Evolutionary conservation across 805 yeast genomes (phyloP).

Genomic region (Ogataea parapolymorpha): DNA sequence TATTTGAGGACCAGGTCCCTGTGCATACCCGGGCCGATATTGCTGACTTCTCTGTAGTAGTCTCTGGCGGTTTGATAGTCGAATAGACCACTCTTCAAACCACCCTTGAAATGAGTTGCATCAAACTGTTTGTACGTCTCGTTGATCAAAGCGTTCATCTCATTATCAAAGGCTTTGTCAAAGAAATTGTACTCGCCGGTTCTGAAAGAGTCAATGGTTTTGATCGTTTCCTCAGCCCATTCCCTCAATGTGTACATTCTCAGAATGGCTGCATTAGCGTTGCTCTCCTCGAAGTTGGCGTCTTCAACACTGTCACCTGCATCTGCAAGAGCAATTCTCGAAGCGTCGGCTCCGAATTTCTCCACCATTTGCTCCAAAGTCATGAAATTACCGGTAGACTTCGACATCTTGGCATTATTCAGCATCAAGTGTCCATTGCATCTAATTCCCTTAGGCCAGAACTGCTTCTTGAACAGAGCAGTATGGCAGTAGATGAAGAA

Average conservation of each 20-base stretch:
- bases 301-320: slow-evolving; percentile 98
- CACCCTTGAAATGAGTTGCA: slow-evolving; percentile 77
- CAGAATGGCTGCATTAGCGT: slow-evolving; percentile 95
- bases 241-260: slow-evolving; percentile 89
- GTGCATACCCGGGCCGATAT: slow-evolving; percentile 64
- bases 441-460: slow-evolving; percentile 94
- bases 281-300: slow-evolving; percentile 95
- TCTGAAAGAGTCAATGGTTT: slow-evolving; percentile 50
- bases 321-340: slow-evolving; percentile 96
- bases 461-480: slow-evolving; percentile 84
- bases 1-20: slow-evolving; percentile 74
- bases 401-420: slow-evolving; percentile 97
- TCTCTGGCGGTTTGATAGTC: slow-evolving; percentile 96
- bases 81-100: slow-evolving; percentile 85
- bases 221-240: slow-evolving; percentile 83
- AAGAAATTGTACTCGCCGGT: slow-evolving; percentile 64
- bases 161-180: slow-evolving; percentile 89
- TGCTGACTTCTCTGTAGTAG: slow-evolving; percentile 82
- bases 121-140: slow-evolving; percentile 69
- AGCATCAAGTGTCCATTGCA: slow-evolving; percentile 93
- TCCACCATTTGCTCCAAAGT: slow-evolving; percentile 79
- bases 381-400: slow-evolving; percentile 95
- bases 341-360: slow-evolving; percentile 96
- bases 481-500: slow-evolving; percentile 92
- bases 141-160: slow-evolving; percentile 79